A percentile compares a stretch with the other conserved stretches of the same genome.
These are phyloP conservation scores for Alternaria solani DNA, from an alignment of 2,329 filamentous ascomycete genomes.

Conservation along the genomic window DNA sequence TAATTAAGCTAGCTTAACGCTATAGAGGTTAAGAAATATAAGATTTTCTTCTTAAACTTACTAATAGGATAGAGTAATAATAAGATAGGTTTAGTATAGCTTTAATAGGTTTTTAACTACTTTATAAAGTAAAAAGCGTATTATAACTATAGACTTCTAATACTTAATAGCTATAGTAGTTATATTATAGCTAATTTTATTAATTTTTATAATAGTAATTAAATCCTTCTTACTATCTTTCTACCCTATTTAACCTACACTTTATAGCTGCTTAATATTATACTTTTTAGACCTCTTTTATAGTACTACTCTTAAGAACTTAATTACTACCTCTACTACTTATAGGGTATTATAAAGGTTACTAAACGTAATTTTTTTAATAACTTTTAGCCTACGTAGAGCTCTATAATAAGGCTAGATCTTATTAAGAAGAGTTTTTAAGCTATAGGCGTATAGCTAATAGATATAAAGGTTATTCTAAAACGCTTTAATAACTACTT, in stretches of 20 bases:
- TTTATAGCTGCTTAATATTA: neutral
- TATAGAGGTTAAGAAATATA: too few relatives aligned
- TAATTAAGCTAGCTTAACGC: too few relatives aligned
- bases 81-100: neutral
- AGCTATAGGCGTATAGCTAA: slow-evolving; percentile 6
- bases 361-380: neutral
- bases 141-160: neutral
- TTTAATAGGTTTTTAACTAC: neutral
- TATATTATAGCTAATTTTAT: neutral
- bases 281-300: neutral
- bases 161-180: neutral
- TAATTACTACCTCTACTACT: neutral
- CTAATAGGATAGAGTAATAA: neutral
- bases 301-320: neutral
- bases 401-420: neutral
- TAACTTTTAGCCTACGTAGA: neutral
- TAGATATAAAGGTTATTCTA: slow-evolving; percentile 4
- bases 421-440: slow-evolving; percentile 5
- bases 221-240: neutral
- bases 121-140: neutral
- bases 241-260: neutral
- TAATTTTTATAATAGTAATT: neutral
- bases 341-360: neutral
- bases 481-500: neutral
- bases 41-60: neutral